Evolutionary conservation across 495 filamentous ascomycete genomes (phyloP).

Genomic region (Penicillium cataractarum): DNA sequence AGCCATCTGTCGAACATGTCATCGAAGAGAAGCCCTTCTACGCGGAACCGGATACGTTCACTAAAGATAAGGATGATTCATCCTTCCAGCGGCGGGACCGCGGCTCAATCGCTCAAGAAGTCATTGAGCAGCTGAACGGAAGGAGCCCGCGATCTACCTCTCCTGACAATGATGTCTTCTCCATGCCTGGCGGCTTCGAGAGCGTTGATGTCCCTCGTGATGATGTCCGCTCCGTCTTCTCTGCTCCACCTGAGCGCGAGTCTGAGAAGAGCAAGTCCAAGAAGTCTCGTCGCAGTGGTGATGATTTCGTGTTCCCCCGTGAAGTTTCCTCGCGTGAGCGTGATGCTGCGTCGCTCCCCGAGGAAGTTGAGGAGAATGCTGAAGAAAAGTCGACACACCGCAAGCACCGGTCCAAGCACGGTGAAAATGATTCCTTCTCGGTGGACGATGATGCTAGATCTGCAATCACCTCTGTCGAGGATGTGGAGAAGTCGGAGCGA

Average conservation of each 20-base stretch:
- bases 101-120: conserved; percentile 35
- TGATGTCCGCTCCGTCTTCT: conserved; percentile 30
- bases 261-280: conserved; percentile 25
- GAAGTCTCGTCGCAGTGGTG: conserved; percentile 26
- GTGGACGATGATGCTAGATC: conserved; percentile 25
- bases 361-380: conserved; percentile 16
- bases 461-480: conserved; percentile 21
- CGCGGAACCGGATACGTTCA: conserved; percentile 26
- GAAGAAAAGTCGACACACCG: conserved; percentile 29
- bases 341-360: background rate
- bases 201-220: conserved; percentile 24
- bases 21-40: conserved; percentile 28
- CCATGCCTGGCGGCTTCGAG: conserved; percentile 50
- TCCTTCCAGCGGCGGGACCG: conserved; percentile 11
- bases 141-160: conserved; percentile 21
- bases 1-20: conserved; percentile 12
- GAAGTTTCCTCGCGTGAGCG: conserved; percentile 11
- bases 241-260: conserved; percentile 26
- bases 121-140: conserved; percentile 33
- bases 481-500: conserved; percentile 26
- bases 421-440: conserved; percentile 27
- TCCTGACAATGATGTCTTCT: conserved; percentile 32
- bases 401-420: conserved; percentile 36
- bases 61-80: conserved; percentile 10
- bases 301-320: conserved; percentile 27